These are phyloP conservation scores for Hanseniaspora meyeri DNA, from an alignment of 805 yeast species.

Conservation along the genomic window DNA sequence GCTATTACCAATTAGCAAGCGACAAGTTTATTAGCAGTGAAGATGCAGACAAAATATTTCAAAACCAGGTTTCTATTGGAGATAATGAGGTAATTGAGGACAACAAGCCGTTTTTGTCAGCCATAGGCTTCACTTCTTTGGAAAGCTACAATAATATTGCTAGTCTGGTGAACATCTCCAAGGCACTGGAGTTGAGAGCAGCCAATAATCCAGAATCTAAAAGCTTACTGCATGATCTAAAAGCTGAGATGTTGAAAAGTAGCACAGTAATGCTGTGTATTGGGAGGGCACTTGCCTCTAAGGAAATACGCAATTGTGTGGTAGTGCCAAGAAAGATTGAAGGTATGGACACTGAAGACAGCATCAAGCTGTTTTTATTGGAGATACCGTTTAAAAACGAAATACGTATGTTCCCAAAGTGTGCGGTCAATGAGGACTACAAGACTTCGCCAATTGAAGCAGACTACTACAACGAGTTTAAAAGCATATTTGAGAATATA, in stretches of 20 bases:
- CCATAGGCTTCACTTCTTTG: not conserved
- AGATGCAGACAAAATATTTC: not conserved
- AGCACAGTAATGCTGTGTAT: not conserved
- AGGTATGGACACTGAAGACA: not conserved
- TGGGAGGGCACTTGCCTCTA: not conserved
- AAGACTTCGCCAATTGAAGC: not conserved
- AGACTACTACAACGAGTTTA: not conserved
- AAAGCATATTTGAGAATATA: not conserved
- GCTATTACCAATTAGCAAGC: not conserved
- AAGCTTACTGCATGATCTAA: not conserved
- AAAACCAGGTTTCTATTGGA: not conserved
- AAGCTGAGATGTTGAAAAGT: not conserved
- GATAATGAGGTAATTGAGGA: not conserved
- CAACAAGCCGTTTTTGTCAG: not conserved
- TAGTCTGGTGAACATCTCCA: not conserved
- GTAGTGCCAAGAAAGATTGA: not conserved
- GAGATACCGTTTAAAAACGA: constrained; percentile 10
- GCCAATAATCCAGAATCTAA: not conserved
- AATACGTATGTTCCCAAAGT: constrained; percentile 6
- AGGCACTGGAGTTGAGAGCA: not conserved
- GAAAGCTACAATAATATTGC: not conserved
- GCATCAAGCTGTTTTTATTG: not conserved
- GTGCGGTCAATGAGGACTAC: constrained; percentile 1
- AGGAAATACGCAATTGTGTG: constrained; percentile 4
- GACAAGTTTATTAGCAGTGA: not conserved